Conservation (phyloP, 305 asterid genomes). For the Rubia balearica region DNA sequence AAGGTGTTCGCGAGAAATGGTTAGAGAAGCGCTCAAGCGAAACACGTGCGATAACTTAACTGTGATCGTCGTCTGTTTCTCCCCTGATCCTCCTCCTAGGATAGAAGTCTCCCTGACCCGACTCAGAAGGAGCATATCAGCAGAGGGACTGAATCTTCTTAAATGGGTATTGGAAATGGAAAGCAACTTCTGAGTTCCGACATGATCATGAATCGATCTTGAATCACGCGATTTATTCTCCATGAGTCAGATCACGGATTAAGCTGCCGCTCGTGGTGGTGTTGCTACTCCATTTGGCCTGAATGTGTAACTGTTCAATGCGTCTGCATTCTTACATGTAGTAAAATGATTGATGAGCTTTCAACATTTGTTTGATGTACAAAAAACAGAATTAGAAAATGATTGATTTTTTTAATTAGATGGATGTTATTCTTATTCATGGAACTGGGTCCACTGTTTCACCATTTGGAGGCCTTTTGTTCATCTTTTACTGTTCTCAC, state of each 20-base stretch:
- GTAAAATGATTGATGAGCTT: not conserved
- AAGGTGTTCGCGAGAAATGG: conserved; percentile 75
- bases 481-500: not conserved
- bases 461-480: not conserved
- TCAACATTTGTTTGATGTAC: conserved; percentile 14
- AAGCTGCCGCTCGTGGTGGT: not conserved
- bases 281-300: not conserved
- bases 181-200: conserved; percentile 36
- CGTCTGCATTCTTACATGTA: not conserved
- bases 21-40: conserved; percentile 75
- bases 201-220: not conserved
- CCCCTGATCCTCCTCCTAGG: conserved; percentile 74
- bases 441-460: not conserved
- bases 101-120: conserved; percentile 49
- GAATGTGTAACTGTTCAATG: conserved; percentile 4
- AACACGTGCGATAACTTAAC: conserved; percentile 74
- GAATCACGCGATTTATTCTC: not conserved
- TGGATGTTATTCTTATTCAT: not conserved
- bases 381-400: conserved; percentile 5
- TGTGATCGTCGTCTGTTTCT: conserved; percentile 67
- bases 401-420: not conserved
- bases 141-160: conserved; percentile 75
- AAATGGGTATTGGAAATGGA: conserved; percentile 79
- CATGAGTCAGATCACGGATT: not conserved
- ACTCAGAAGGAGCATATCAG: conserved; percentile 69